phyloP scores from a whole-genome alignment of 495 filamentous ascomycete species.

The Aspergillus hancockii region DNA sequence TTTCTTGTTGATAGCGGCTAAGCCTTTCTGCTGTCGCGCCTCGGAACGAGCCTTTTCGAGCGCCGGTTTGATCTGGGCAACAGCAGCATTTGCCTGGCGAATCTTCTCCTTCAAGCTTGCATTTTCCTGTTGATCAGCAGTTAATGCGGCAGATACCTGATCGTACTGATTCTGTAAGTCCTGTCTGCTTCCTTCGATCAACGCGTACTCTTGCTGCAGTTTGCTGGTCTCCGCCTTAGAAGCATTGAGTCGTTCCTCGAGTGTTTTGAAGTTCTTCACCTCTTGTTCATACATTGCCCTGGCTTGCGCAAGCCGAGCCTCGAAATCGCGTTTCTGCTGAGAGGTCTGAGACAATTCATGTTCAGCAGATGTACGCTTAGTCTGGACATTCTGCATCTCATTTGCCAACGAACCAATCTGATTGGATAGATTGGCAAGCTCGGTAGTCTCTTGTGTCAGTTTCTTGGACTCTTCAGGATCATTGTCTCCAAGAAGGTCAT shows the following conservation, averaged over 20 bases:
- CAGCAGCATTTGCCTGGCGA: conserved; percentile 74
- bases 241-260: conserved; percentile 77
- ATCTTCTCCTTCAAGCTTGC: conserved; percentile 83
- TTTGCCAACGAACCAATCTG: conserved; percentile 86
- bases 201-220: conserved; percentile 75
- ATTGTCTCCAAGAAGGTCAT: conserved; percentile 92
- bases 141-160: conserved; percentile 70
- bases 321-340: conserved; percentile 88
- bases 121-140: conserved; percentile 89
- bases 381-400: conserved; percentile 90
- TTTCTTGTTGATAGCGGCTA: conserved; percentile 97
- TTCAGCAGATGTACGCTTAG: conserved; percentile 73
- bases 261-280: conserved; percentile 75
- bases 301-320: conserved; percentile 79
- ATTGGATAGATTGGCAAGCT: conserved; percentile 95
- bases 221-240: conserved; percentile 81
- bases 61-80: conserved; percentile 78
- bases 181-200: conserved; percentile 77
- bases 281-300: conserved; percentile 90
- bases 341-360: conserved; percentile 75
- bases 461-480: conserved; percentile 89
- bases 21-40: conserved; percentile 89
- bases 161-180: conserved; percentile 85
- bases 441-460: conserved; percentile 82
- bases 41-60: conserved; percentile 88